Percentiles rank a stretch among this genome's conserved stretches.
phyloP scores from a whole-genome alignment of 495 filamentous ascomycete species.

The Articulospora tetracladia region DNA sequence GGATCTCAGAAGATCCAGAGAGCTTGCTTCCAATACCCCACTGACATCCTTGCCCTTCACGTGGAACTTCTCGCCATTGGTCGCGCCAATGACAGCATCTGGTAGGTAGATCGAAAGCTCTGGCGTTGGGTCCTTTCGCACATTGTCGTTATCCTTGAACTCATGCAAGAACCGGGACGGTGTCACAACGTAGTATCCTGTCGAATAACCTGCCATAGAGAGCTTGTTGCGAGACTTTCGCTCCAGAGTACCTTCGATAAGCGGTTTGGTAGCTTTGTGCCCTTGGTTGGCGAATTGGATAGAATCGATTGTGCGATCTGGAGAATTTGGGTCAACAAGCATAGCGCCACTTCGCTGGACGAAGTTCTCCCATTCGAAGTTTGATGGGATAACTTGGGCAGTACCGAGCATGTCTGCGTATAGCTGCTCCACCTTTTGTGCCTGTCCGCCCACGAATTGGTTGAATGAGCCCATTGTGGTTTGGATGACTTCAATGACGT shows the following conservation, averaged over 20 bases:
- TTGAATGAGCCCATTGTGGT: conserved; percentile 75
- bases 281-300: conserved; percentile 85
- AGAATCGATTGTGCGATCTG: conserved; percentile 63
- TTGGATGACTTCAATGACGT: conserved; percentile 82
- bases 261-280: conserved; percentile 71
- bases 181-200: conserved; percentile 86
- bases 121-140: conserved; percentile 73
- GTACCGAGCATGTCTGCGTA: conserved; percentile 78
- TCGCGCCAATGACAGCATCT: conserved; percentile 75
- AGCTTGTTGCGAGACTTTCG: conserved; percentile 77
- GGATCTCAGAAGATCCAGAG: conserved; percentile 46
- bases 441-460: conserved; percentile 69
- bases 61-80: conserved; percentile 80
- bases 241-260: conserved; percentile 85
- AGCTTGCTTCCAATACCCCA: conserved; percentile 46
- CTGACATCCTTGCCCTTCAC: conserved; percentile 87
- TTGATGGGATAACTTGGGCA: conserved; percentile 75
- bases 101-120: conserved; percentile 90
- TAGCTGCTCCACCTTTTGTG: conserved; percentile 73
- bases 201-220: conserved; percentile 68
- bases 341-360: conserved; percentile 57
- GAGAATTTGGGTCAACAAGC: conserved; percentile 76
- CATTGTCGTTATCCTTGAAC: conserved; percentile 89
- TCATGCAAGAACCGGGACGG: conserved; percentile 85
- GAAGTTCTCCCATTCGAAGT: conserved; percentile 93